Evolutionary conservation across 1,284 basidiomycete genomes (phyloP).

Genomic region (Puccinia triticina): DNA sequence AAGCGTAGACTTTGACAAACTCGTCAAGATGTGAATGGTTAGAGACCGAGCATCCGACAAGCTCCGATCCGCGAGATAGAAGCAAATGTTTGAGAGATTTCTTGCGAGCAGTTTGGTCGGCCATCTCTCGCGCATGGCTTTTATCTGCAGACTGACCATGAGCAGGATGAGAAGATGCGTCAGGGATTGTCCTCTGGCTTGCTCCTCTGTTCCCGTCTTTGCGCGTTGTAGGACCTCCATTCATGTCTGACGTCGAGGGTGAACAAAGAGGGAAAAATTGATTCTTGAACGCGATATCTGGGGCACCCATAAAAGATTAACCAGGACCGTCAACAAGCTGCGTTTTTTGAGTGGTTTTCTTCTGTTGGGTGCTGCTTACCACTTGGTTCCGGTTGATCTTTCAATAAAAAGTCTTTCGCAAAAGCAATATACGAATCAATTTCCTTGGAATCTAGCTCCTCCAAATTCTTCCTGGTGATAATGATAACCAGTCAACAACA

Average conservation of each 20-base stretch:
- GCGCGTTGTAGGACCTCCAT: background rate
- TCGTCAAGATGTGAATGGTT: background rate
- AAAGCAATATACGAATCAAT: constrained; percentile 28
- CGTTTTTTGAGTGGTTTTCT: background rate
- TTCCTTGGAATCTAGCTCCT: background rate
- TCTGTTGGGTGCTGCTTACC: constrained; percentile 1
- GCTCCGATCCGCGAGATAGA: background rate
- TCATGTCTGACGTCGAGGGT: background rate
- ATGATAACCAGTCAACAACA: background rate
- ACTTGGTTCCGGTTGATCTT: constrained; percentile 29
- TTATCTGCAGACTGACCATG: too few species aligned
- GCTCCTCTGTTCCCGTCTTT: background rate
- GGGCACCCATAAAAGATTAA: background rate
- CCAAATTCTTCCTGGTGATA: constrained; percentile 27
- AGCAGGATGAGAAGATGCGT: background rate
- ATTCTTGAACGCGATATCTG: constrained; percentile 23
- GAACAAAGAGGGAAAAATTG: constrained; percentile 4
- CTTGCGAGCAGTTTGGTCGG: background rate
- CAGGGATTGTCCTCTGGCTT: background rate
- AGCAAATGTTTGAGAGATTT: background rate
- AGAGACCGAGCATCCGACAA: background rate
- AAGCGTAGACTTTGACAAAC: background rate
- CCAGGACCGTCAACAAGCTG: background rate
- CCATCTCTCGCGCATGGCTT: background rate
- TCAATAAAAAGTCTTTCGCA: constrained; percentile 25